phyloP scores from a whole-genome alignment of 768 basidiomycete species.

The Boletus insuetus region DNA sequence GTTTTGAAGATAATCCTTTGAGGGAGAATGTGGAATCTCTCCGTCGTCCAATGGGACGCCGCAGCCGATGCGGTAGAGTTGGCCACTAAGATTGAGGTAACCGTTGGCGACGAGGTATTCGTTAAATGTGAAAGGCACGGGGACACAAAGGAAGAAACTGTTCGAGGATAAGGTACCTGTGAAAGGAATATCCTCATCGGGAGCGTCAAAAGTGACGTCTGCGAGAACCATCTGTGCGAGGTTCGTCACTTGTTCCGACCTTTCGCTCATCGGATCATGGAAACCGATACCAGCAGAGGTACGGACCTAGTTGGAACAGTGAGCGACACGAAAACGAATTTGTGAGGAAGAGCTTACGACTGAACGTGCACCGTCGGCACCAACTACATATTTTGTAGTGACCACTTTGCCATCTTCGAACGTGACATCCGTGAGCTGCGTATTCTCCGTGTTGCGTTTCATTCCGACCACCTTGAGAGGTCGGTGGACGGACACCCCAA shows the following conservation, averaged over 20 bases:
- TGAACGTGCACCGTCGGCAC: constrained; percentile 51
- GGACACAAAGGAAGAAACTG: constrained; percentile 14
- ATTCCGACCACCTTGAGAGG: constrained; percentile 41
- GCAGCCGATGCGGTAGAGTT: constrained; percentile 41
- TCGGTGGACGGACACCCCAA: constrained; percentile 35
- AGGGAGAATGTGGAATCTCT: constrained; percentile 37
- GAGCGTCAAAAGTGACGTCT: constrained; percentile 16
- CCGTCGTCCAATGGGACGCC: constrained; percentile 38
- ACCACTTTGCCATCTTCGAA: constrained; percentile 48
- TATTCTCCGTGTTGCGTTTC: constrained; percentile 28
- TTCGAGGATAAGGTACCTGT: neutral
- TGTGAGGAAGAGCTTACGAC: constrained; percentile 29
- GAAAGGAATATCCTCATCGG: neutral
- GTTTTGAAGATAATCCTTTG: constrained; percentile 43
- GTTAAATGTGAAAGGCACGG: constrained; percentile 16
- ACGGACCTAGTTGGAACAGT: constrained; percentile 38
- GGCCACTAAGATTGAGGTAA: neutral
- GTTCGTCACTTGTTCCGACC: constrained; percentile 22
- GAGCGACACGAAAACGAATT: neutral
- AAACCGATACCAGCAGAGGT: constrained; percentile 41
- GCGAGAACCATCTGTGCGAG: constrained; percentile 33
- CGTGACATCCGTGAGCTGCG: constrained; percentile 35
- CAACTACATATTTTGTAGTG: constrained; percentile 46
- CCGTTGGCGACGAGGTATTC: constrained; percentile 17
- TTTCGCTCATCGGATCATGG: constrained; percentile 39